Percentiles rank a stretch among this genome's conserved stretches.
phyloP scores from a whole-genome alignment of 2,329 filamentous ascomycete genomes.

The Botrytis byssoidea region DNA sequence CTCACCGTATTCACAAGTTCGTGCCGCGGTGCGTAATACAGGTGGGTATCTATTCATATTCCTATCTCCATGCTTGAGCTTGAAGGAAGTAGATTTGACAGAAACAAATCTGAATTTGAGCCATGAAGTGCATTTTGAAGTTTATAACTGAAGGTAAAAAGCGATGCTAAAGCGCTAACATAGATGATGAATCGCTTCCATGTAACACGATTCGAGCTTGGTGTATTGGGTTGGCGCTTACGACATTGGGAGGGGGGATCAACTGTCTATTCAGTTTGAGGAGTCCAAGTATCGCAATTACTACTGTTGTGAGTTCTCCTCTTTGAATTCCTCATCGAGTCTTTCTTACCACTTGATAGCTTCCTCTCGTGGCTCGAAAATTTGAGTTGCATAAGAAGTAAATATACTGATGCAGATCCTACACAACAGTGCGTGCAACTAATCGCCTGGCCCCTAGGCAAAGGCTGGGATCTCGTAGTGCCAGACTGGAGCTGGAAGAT shows the following conservation, averaged over 20 bases:
- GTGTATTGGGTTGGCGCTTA: constrained; percentile 51
- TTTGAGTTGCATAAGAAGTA: too few relatives aligned
- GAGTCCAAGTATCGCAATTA: constrained; percentile 26
- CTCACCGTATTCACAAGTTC: constrained; percentile 38
- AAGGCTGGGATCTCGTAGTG: constrained; percentile 34
- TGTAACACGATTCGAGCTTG: constrained; percentile 49
- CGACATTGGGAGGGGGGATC: constrained; percentile 25
- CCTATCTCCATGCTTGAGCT: constrained; percentile 31
- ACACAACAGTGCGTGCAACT: constrained; percentile 33
- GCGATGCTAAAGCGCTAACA: neutral
- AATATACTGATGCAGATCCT: neutral
- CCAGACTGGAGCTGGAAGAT: constrained; percentile 29
- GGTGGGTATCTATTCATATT: constrained; percentile 54
- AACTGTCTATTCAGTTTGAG: constrained; percentile 27
- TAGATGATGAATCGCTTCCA: constrained; percentile 34
- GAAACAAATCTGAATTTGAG: fast-evolving
- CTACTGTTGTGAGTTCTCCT: constrained; percentile 23
- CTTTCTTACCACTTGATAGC: neutral
- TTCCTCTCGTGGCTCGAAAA: neutral
- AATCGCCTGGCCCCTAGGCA: neutral
- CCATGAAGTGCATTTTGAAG: neutral
- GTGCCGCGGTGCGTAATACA: constrained; percentile 60
- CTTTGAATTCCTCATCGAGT: constrained; percentile 16
- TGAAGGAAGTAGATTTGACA: too few relatives aligned
- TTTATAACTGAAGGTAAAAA: neutral